A percentile compares a stretch with the other conserved stretches of the same genome.
Evolutionary conservation across 768 basidiomycete species (phyloP).

Genomic region (Dendrothele bispora): DNA sequence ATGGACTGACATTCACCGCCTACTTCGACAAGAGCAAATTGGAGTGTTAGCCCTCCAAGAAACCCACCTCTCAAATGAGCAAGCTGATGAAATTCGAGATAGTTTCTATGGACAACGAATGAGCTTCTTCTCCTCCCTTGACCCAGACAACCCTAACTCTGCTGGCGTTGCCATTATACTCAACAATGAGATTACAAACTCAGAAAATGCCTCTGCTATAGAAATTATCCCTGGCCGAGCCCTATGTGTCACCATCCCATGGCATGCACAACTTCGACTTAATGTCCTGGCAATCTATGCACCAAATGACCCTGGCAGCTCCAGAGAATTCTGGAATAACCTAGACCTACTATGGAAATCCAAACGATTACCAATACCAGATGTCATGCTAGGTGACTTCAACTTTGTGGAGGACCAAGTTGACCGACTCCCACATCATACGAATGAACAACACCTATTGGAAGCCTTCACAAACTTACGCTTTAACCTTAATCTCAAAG

Average conservation of each 20-base stretch:
- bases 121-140: not conserved
- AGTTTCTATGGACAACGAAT: not conserved
- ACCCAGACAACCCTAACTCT: conserved; percentile 4
- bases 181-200: conserved; percentile 14
- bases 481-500: no score
- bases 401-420: conserved; percentile 10
- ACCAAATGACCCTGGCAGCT: conserved; percentile 3
- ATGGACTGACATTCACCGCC: conserved; percentile 13
- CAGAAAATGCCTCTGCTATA: not conserved
- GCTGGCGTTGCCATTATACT: conserved; percentile 14
- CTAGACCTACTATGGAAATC: not conserved
- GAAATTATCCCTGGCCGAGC: not conserved
- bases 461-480: no score
- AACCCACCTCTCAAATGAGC: conserved; percentile 12
- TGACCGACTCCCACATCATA: no score
- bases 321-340: conserved; percentile 14
- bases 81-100: conserved; percentile 2
- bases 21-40: conserved; percentile 10
- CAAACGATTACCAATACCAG: conserved; percentile 7
- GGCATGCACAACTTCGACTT: conserved; percentile 3
- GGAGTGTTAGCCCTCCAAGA: conserved; percentile 13
- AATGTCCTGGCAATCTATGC: conserved; percentile 18
- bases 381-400: conserved; percentile 1
- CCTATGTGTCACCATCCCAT: conserved; percentile 6
- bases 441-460: no score